Base-by-base conservation (phyloP, 371 early-diverging fungal species). In the Mortierella sp. region DNA sequence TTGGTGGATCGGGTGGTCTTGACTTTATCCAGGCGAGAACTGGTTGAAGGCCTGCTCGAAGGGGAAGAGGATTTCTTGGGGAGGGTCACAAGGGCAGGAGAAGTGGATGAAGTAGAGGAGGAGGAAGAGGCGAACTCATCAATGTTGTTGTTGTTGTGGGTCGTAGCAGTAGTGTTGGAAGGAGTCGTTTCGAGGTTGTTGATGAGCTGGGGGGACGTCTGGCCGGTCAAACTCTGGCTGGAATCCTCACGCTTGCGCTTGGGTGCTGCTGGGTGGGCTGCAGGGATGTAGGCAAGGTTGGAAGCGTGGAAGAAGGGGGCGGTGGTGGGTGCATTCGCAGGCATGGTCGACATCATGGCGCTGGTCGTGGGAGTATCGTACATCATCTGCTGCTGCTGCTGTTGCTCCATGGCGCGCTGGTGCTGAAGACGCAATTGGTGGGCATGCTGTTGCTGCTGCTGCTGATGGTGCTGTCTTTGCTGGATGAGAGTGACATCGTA, bases 191-290 rank as follows among this genome's bases (percentile, higher is more conserved):
- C 72, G 53, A 68, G 14, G n/a, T 65, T 8, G n/a, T n/a, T n/a
- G 48, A 48, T 52, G 65, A 71, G 50, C 29, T 50, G 58, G 16
- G 66, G 73, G 43, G 53, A 66, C 31, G 53, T 50, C 45, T 73
- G 73, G 22, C 66, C 26, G 39, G 73, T 44, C 44, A 74, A 22
- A 39, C 37, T 24, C 52, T 69, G 70, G 24, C 70, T 40, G 19
- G 78, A 73, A 34, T 75, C 81, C 40, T 81, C 77, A 40, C 73
- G 77, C 71, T 77, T 73, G 50, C 77, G 82, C 64, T 70, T 77
- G 48, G 82, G 82, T 52, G 82, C 77, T 10, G 77, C 77, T 14
- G 82, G 82, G 71, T 81, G 77, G 39, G 79, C 74, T 43, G 76
- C 66, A 13, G 76, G 69, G 4, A 72, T 65, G 44, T 79, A 79